A percentile compares a stretch with the other conserved stretches of the same genome.
Conservation (phyloP, 2,329 filamentous ascomycete species). For the Colletotrichum sp. region DNA sequence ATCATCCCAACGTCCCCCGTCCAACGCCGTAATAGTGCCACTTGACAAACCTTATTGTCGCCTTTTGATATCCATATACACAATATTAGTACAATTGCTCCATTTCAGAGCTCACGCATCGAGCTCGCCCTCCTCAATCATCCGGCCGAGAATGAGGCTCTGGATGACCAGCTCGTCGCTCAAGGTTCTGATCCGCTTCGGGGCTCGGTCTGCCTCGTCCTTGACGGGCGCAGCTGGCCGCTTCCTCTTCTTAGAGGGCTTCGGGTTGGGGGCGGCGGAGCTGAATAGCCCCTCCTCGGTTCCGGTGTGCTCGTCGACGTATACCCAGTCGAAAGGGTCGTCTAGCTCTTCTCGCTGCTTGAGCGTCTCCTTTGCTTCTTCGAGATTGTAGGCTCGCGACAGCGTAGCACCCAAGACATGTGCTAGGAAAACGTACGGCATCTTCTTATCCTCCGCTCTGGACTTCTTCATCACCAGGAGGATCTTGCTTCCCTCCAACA, state of each 20-base stretch:
- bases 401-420: slow-evolving; percentile 79
- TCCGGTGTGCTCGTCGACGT: slow-evolving; percentile 71
- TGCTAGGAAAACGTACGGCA: slow-evolving; percentile 80
- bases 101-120: neutral
- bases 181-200: slow-evolving; percentile 68
- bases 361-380: slow-evolving; percentile 68
- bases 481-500: slow-evolving; percentile 70
- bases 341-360: slow-evolving; percentile 52
- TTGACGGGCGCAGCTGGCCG: slow-evolving; percentile 25
- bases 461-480: slow-evolving; percentile 74
- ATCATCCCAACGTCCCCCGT: neutral
- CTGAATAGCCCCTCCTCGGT: slow-evolving; percentile 56
- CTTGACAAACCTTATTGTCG: neutral
- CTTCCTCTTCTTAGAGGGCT: slow-evolving; percentile 48
- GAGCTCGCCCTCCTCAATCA: slow-evolving; percentile 69
- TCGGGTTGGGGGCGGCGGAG: slow-evolving; percentile 19
- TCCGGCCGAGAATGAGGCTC: slow-evolving; percentile 83
- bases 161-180: slow-evolving; percentile 90
- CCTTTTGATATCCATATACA: neutral
- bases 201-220: slow-evolving; percentile 34
- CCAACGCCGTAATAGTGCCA: neutral
- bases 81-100: neutral
- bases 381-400: slow-evolving; percentile 66
- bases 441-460: slow-evolving; percentile 67
- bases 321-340: slow-evolving; percentile 75